Conservation (phyloP, 331 rosid species). For the Malus hybrid region DNA sequence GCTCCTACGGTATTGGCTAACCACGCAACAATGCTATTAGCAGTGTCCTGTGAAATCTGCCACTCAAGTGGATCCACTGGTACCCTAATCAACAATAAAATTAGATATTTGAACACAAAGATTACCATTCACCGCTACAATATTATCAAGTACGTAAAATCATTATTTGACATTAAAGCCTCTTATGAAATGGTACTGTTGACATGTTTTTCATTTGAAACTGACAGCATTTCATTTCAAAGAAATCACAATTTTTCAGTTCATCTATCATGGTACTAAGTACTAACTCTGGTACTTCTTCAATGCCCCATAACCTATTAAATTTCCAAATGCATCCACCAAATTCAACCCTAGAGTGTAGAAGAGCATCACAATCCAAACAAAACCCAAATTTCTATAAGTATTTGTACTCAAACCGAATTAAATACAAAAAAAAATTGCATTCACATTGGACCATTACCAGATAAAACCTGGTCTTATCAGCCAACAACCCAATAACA, state of each 20-base stretch:
- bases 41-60: conserved; percentile 91
- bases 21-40: conserved; percentile 62
- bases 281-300: neutral
- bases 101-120: neutral
- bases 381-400: neutral
- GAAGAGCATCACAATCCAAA: neutral
- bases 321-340: neutral
- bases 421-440: neutral
- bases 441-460: neutral
- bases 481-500: neutral
- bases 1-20: conserved; percentile 87
- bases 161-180: neutral
- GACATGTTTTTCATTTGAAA: neutral
- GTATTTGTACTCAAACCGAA: neutral
- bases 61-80: conserved; percentile 95
- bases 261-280: neutral
- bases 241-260: neutral
- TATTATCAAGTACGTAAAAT: neutral
- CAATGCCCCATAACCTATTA: neutral
- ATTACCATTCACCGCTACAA: neutral
- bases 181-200: neutral
- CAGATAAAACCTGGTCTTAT: neutral
- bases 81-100: conserved; percentile 37
- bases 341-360: neutral
- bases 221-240: neutral